A percentile compares a stretch with the other conserved stretches of the same genome.
phyloP scores from a whole-genome alignment of 2,329 filamentous ascomycete species.

The Cercospora citrullina region DNA sequence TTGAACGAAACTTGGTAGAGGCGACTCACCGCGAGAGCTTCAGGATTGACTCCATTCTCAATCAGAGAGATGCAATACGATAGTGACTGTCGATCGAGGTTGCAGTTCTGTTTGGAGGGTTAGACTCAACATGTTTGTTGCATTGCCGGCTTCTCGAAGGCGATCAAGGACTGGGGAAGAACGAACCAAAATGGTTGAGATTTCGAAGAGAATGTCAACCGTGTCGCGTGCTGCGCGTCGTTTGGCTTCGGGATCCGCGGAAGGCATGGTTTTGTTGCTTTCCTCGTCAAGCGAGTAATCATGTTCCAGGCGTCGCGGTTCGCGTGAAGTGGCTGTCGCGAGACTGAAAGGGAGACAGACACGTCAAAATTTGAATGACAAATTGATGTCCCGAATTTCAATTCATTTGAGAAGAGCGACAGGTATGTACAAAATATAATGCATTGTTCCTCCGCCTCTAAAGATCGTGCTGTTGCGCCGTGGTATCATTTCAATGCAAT shows the following conservation, averaged over 20 bases:
- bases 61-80: slow-evolving; percentile 96
- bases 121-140: not conserved
- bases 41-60: slow-evolving; percentile 94
- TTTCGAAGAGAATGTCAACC: slow-evolving; percentile 69
- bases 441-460: not conserved
- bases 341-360: not conserved
- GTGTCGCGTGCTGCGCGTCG: slow-evolving; percentile 77
- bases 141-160: not conserved
- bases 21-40: slow-evolving; percentile 79
- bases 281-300: not conserved
- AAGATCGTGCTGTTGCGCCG: slow-evolving; percentile 18
- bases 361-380: not conserved
- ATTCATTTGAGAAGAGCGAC: not conserved
- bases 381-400: not conserved
- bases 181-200: slow-evolving; percentile 78
- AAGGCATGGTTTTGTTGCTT: slow-evolving; percentile 1
- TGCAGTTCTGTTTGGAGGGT: slow-evolving; percentile 70
- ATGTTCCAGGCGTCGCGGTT: not conserved
- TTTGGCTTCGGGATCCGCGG: slow-evolving; percentile 56
- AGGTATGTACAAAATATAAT: not conserved
- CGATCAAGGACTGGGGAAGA: not conserved
- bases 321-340: not conserved
- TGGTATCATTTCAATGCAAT: slow-evolving; percentile 13
- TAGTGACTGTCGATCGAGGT: slow-evolving; percentile 84
- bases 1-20: not conserved